Evolutionary conservation across 225 moss, liverwort and hornwort genomes (phyloP), one percentile per base, ranked within the genome.

Genomic region (Physcomitrellopsis africana): DNA sequence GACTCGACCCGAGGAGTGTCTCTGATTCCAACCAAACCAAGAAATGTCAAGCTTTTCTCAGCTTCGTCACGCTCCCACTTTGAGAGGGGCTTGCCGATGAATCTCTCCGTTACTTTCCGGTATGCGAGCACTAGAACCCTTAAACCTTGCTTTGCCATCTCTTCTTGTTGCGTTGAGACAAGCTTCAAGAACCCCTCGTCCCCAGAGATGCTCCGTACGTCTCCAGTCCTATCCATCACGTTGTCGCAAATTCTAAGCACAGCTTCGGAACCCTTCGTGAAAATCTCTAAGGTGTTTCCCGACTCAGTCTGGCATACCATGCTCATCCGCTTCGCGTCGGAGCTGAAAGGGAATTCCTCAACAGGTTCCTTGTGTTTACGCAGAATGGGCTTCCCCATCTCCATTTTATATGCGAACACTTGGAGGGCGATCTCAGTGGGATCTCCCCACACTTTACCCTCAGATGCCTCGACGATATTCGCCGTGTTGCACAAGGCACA

Each of bases 401-500:
- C 70, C 80, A 81, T 77, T 32, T 84, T 84, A 53, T 81, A 84
- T 0, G 84, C 84, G 17, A 84, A 78, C 44, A 81, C 77, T 63
- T 84, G 84, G 3, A 84, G 81, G 14, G 81, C 84, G 1, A 84
- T 84, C 71, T 84, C 84, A 27, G 81, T 84, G 0, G 81, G 81
- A 41, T 84, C 81, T n/a, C 81, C 86, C 88, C 86, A 86, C 44
- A 89, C 83, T 53, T 89, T 86, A 11, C 86, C 83, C 46, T 79
- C 76, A 0, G 74, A 79, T 1, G 83, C 85, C 51, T 89, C 86
- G 17, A 86, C 88, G 48, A 89, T 83, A 64, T 83, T 83, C n/a
- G 86, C 81, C 44, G 88, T 81, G 83, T 89, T 89, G 77, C 85
- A 88, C 42, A 88, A 77, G n/a, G 88, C 88, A 58, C 88, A 82